Base-by-base conservation (phyloP, 176 grass and related monocot genomes). In the Canna indica region DNA sequence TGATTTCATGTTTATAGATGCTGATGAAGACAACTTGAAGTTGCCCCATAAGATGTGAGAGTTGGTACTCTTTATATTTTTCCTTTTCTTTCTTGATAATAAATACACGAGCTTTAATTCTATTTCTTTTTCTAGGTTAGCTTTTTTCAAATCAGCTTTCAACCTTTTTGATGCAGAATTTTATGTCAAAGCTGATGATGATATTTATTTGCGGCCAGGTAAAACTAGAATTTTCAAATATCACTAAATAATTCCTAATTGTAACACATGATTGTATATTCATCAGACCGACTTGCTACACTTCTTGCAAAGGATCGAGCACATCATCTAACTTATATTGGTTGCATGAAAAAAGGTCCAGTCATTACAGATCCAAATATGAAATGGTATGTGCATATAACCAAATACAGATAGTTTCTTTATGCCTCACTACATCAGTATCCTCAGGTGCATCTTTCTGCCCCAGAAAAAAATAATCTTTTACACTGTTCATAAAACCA, bases 311-410 rank as follows among this genome's bases (percentile, higher is more conserved):
- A 97, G 70, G 94, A 99, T 52, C 83, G 94, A 77, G 68, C 73
- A 66, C 79, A 99, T 75, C 82, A 47, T 69, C 78, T 76, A 68
- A 85, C 84, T 35, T 99, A 99, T 17, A 77, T 93, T 79, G 94
- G 94, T 77, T 99, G 94, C 82, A 99, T 99, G 94, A 99, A 90
- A 70, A 99, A 90, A 70, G 94, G 94, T 33, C 94, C 94, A 78
- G 94, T 99, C 59, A 77, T 99, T 72, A 99, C 59, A 72, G 86
- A 99, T 68, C 94, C 84, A 67, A 90, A 99, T 72, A 76, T 88
- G 86, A 86, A 90, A 81, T 99, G 94, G 94, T 97, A 42, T 62
- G 52, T 78, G 67, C 34, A n/a, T n/a, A n/a, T n/a, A n/a, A n/a
- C n/a, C n/a, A 74, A 60, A 34, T 72, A 15, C 13, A 16, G n/a